Evolutionary conservation across 2,329 filamentous ascomycete species (phyloP).

Genomic region (Penicillium sp.): DNA sequence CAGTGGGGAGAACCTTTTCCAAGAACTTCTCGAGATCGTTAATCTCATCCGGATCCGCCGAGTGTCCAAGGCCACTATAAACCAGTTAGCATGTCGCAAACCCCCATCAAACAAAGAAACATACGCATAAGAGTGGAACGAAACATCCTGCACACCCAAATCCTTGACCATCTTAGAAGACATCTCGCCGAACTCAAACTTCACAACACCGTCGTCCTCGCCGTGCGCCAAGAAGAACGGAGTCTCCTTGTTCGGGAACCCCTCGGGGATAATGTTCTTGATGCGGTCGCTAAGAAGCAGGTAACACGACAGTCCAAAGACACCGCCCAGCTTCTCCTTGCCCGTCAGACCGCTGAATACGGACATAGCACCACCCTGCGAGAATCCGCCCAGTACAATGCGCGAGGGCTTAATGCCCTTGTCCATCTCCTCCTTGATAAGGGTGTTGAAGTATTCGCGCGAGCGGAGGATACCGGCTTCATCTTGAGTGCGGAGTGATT

Average conservation of each 20-base stretch:
- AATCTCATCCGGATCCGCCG: slow-evolving; percentile 74
- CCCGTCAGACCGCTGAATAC: slow-evolving; percentile 77
- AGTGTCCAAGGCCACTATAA: slow-evolving; percentile 69
- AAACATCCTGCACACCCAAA: slow-evolving; percentile 67
- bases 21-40: slow-evolving; percentile 74
- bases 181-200: slow-evolving; percentile 65
- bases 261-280: slow-evolving; percentile 56
- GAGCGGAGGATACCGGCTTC: slow-evolving; percentile 73
- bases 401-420: slow-evolving; percentile 78
- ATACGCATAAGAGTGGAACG: slow-evolving; percentile 74
- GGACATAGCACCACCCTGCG: slow-evolving; percentile 82
- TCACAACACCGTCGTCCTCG: slow-evolving; percentile 72
- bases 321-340: slow-evolving; percentile 75
- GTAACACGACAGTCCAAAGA: slow-evolving; percentile 83
- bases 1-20: slow-evolving; percentile 52
- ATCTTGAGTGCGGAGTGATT: slow-evolving; percentile 44
- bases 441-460: slow-evolving; percentile 71
- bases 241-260: slow-evolving; percentile 68
- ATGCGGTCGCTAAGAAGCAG: slow-evolving; percentile 69
- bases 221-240: slow-evolving; percentile 90
- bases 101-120: slow-evolving; percentile 31
- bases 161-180: slow-evolving; percentile 68
- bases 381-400: slow-evolving; percentile 71
- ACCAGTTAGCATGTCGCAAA: slow-evolving; percentile 7
- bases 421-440: slow-evolving; percentile 79